Evolutionary conservation across 345 rosid genomes (phyloP).

Genomic region (Syzygium oleosum): DNA sequence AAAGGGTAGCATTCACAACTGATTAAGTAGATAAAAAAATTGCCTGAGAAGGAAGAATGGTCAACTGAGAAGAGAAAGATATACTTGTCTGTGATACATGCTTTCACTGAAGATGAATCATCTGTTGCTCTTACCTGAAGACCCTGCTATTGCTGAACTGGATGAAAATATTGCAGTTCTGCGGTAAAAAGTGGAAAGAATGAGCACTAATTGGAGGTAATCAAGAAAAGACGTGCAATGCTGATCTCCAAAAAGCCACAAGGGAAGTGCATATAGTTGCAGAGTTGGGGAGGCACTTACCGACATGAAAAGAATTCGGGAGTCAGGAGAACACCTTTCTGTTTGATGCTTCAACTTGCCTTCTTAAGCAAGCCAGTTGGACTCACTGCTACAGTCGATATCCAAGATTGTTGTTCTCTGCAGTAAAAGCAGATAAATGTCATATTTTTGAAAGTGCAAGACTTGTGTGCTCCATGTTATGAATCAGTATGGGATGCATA

Average conservation of each 20-base stretch:
- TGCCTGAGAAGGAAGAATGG: no score
- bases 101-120: no score
- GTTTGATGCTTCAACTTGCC: not conserved
- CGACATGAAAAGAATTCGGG: not conserved
- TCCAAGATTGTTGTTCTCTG: not conserved
- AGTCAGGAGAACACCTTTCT: not conserved
- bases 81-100: no score
- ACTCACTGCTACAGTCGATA: rapidly evolving
- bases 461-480: not conserved
- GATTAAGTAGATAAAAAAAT: no score
- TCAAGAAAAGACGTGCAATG: not conserved
- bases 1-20: no score
- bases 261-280: not conserved
- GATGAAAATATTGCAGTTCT: no score
- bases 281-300: not conserved
- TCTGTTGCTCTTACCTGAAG: not conserved
- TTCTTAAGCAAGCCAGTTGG: not conserved
- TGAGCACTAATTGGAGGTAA: not conserved
- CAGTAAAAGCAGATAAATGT: not conserved
- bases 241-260: not conserved
- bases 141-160: not conserved
- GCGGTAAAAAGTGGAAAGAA: not conserved
- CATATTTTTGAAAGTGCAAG: not conserved
- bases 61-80: no score
- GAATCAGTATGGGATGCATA: not conserved